These are phyloP conservation scores for Pelargonium exstipulatum DNA, from an alignment of 441 rosid species.

Conservation along the genomic window DNA sequence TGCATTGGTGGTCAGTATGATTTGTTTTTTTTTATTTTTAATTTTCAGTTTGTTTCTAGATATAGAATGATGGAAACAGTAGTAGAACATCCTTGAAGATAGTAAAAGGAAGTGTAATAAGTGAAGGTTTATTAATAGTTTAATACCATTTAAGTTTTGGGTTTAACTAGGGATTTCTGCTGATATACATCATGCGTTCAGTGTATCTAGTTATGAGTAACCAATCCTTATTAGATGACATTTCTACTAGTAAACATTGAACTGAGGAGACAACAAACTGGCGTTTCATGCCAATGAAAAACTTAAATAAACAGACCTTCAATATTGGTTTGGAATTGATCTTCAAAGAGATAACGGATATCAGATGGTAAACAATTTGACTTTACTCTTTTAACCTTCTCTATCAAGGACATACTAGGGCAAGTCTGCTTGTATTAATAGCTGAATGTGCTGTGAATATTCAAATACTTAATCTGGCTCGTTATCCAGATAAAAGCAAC, in stretches of 20 bases:
- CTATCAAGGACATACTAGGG: neutral
- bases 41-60: neutral
- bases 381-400: neutral
- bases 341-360: neutral
- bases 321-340: neutral
- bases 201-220: neutral
- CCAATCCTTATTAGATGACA: neutral
- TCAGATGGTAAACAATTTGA: neutral
- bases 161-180: neutral
- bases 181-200: neutral
- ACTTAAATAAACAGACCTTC: no score
- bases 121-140: neutral
- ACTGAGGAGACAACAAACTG: neutral
- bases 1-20: neutral
- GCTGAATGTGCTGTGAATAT: neutral
- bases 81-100: neutral
- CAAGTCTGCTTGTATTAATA: neutral
- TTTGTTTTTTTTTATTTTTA: neutral
- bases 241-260: neutral
- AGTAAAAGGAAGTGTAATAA: neutral
- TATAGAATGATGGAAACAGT: neutral
- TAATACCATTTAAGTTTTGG: neutral
- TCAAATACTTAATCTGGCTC: neutral
- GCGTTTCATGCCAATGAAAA: neutral
- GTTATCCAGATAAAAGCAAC: neutral